phyloP scores from a whole-genome alignment of 805 yeast genomes.

The Starmerella ratchasimensis region DNA sequence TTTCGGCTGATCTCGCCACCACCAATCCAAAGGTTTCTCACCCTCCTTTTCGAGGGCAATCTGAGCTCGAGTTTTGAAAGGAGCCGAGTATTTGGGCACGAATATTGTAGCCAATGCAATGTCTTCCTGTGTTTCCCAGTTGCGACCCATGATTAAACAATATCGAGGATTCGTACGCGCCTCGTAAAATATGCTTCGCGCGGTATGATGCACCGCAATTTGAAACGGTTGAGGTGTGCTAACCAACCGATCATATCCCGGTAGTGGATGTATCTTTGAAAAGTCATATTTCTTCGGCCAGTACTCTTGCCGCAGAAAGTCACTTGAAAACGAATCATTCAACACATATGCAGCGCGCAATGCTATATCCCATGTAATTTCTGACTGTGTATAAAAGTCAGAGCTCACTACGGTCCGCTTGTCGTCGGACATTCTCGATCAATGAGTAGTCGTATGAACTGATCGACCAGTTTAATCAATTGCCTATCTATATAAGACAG shows the following conservation, averaged over 20 bases:
- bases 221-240: constrained; percentile 5
- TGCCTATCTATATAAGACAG: too few species aligned
- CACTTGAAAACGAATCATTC: constrained; percentile 12
- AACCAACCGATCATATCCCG: neutral
- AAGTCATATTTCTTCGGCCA: constrained; percentile 6
- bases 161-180: constrained; percentile 5
- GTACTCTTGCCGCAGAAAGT: constrained; percentile 8
- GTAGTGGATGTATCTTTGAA: constrained; percentile 1
- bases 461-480: too few species aligned
- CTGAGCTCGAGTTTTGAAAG: too few species aligned
- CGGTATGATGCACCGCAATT: neutral
- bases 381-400: constrained; percentile 1
- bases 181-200: constrained; percentile 4
- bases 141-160: constrained; percentile 1
- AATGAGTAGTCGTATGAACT: too few species aligned
- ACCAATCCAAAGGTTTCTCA: too few species aligned
- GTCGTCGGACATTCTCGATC: too few species aligned
- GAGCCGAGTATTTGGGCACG: constrained; percentile 7
- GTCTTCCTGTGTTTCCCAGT: neutral
- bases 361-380: constrained; percentile 9
- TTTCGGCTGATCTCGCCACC: too few species aligned
- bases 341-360: constrained; percentile 2
- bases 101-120: constrained; percentile 4
- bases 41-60: too few species aligned
- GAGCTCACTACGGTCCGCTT: too few species aligned